These are phyloP conservation scores for Sphagnum magellanicum DNA, from an alignment of 228 moss, liverwort and hornwort species.

Conservation along the genomic window DNA sequence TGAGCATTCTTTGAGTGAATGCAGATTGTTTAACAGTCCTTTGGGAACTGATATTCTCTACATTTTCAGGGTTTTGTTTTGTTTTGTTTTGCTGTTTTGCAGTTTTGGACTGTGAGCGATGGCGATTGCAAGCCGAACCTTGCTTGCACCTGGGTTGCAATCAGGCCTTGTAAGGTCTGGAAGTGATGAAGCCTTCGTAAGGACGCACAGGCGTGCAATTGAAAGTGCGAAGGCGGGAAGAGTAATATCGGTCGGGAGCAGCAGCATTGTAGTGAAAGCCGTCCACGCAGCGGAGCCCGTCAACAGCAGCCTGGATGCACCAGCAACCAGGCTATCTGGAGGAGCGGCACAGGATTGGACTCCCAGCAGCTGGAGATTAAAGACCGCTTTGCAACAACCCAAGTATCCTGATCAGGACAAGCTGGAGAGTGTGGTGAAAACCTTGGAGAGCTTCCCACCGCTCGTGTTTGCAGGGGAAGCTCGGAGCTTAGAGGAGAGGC, in stretches of 20 bases:
- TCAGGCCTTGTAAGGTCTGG: background rate
- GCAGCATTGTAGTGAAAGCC: slow-evolving; percentile 7
- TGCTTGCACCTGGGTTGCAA: slow-evolving; percentile 7
- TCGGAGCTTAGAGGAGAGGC: slow-evolving; percentile 33
- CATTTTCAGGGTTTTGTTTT: too few relatives aligned
- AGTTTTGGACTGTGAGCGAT: slow-evolving; percentile 1
- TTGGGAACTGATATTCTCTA: too few relatives aligned
- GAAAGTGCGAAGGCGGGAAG: background rate
- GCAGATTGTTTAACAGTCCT: too few relatives aligned
- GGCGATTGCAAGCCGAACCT: slow-evolving; percentile 17
- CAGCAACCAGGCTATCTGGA: too few relatives aligned
- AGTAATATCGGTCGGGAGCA: background rate
- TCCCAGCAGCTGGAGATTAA: slow-evolving; percentile 29
- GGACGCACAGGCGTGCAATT: background rate
- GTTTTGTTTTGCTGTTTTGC: too few relatives aligned
- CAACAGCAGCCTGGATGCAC: background rate
- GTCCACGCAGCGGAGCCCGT: slow-evolving; percentile 12
- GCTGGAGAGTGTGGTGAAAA: slow-evolving; percentile 26
- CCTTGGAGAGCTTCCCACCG: slow-evolving; percentile 38
- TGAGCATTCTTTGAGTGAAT: too few relatives aligned
- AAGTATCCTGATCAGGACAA: slow-evolving; percentile 25
- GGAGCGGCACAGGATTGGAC: slow-evolving; percentile 17
- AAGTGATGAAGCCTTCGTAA: background rate
- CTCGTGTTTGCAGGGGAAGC: slow-evolving; percentile 54
- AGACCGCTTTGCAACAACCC: slow-evolving; percentile 45